Percentiles rank a stretch among this genome's conserved stretches.
Conservation (phyloP, 2,329 filamentous ascomycete genomes). For the Ophiosphaerella korrae region DNA sequence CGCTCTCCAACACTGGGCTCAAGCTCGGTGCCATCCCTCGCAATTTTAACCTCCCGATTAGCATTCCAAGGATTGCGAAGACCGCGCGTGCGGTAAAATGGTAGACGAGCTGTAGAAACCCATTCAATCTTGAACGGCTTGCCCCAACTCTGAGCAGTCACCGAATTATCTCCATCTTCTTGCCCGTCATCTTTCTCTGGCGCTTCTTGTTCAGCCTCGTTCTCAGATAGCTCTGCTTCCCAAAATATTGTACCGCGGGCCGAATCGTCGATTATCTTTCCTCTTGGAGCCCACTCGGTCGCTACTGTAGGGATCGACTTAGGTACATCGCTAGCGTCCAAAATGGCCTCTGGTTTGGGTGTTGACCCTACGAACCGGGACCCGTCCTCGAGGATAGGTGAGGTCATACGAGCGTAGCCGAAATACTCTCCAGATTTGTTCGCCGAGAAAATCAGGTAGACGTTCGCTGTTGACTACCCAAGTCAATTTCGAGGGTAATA, state of each 20-base stretch:
- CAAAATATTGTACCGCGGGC: slow-evolving; percentile 96
- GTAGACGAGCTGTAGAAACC: slow-evolving; percentile 80
- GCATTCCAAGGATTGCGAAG: slow-evolving; percentile 93
- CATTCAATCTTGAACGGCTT: slow-evolving; percentile 92
- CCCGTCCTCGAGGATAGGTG: slow-evolving; percentile 79
- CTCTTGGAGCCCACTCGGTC: slow-evolving; percentile 77
- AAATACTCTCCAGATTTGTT: slow-evolving; percentile 98
- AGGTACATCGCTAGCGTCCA: slow-evolving; percentile 68
- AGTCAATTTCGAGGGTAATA: slow-evolving; percentile 17
- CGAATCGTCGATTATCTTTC: slow-evolving; percentile 89
- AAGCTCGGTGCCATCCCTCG: slow-evolving; percentile 89
- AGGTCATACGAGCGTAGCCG: slow-evolving; percentile 90
- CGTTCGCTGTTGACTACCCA: slow-evolving; percentile 73
- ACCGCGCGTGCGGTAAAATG: slow-evolving; percentile 87
- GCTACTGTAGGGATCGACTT: slow-evolving; percentile 80
- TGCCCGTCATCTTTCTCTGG: slow-evolving; percentile 38
- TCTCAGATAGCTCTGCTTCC: slow-evolving; percentile 75
- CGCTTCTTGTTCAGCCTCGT: slow-evolving; percentile 56
- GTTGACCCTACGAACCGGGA: slow-evolving; percentile 53
- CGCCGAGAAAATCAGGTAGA: slow-evolving; percentile 92
- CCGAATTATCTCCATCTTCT: slow-evolving; percentile 48
- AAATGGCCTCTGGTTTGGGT: slow-evolving; percentile 62
- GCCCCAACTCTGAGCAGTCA: slow-evolving; percentile 71
- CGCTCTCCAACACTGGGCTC: slow-evolving; percentile 80
- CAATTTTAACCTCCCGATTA: slow-evolving; percentile 94